Percentiles rank a stretch among this genome's conserved stretches.
Conservation (phyloP, 192 early-diverging fungal genomes). For the Entophlyctis helioformis region DNA sequence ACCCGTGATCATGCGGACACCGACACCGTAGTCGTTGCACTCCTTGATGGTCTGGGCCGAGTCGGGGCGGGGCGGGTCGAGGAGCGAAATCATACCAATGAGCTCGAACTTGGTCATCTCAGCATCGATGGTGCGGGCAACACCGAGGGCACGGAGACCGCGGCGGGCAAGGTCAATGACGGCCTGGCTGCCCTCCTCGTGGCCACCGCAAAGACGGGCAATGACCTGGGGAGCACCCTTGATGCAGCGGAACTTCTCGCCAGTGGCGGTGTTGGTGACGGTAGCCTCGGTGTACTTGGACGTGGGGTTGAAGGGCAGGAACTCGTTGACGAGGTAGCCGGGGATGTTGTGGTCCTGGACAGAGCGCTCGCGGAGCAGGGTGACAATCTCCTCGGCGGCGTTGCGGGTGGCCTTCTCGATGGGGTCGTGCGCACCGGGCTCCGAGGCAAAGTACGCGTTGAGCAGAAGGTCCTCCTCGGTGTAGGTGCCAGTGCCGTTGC, state of each 20-base stretch:
- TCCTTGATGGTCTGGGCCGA: conserved; percentile 75
- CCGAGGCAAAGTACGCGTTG: conserved; percentile 67
- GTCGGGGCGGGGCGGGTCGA: conserved; percentile 84
- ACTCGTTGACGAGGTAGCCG: conserved; percentile 82
- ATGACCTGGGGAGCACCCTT: conserved; percentile 96
- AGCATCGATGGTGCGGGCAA: conserved; percentile 64
- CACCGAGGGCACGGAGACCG: conserved; percentile 87
- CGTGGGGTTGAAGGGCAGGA: conserved; percentile 87
- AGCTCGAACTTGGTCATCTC: conserved; percentile 59
- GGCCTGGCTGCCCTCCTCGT: conserved; percentile 69
- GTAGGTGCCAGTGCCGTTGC: conserved; percentile 43
- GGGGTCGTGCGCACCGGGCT: conserved; percentile 79
- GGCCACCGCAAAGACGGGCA: conserved; percentile 48
- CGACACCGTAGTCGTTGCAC: conserved; percentile 73
- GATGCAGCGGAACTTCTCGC: conserved; percentile 70
- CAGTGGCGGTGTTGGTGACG: conserved; percentile 58
- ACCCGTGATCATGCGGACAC: conserved; percentile 91
- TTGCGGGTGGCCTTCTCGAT: conserved; percentile 79
- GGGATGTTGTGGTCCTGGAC: conserved; percentile 64
- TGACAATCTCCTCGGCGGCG: conserved; percentile 62
- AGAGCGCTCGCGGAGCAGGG: conserved; percentile 47
- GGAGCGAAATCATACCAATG: conserved; percentile 82
- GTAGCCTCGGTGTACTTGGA: conserved; percentile 89
- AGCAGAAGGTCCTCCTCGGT: conserved; percentile 67
- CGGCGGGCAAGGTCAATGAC: conserved; percentile 76